Base-by-base conservation (phyloP, 2,329 filamentous ascomycete species). In the Mycosphaerelloides madeirae region DNA sequence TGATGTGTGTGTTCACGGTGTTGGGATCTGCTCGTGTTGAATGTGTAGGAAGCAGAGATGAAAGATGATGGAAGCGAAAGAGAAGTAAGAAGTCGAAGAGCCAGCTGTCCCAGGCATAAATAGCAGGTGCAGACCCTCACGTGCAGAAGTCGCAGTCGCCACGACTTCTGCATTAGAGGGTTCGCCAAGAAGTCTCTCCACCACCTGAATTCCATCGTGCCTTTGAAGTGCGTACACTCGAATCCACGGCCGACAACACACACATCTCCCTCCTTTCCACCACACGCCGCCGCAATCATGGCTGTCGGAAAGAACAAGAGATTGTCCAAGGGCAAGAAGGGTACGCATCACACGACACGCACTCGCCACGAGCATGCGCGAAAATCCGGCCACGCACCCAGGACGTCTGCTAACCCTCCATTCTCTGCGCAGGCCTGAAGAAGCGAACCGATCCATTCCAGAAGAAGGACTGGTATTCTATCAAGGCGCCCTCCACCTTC, bases 271-370 rank as follows among this genome's bases (percentile, higher is more conserved):
- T 41, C 38, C 38, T 29, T 44, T 38, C 55, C 55, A 48, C 51
- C 38, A 33, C 39, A 47, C 53, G 33, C 49, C 45, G 50, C 50
- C 57, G 60, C 59, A 59, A 66, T 54, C 59, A 67, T 88, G 84
- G 84, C 84, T 80, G 84, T 88, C 74, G 84, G 84, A 79, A 88
- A 88, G 87, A 98, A 98, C 85, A 98, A 98, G 89, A 89, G 93
- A 82, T 84, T 98, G 80, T 97, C 93, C 62, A 98, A 98, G 84
- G 93, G 93, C 79, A 98, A 97, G 88, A 98, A 98, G 84, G 91
- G 22, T 25, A 25, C 9, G 22, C 22, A 25, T 25, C 22, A 6
- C 6, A 6, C 22, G 22, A 25, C 22, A 25, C 9, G 22, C 22
- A 25, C 22, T 25, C 22, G 22, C 22, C 22, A 25, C 22, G 22